phyloP scores from a whole-genome alignment of 139 green algal genomes.

The Diplosphaera chodatii region DNA sequence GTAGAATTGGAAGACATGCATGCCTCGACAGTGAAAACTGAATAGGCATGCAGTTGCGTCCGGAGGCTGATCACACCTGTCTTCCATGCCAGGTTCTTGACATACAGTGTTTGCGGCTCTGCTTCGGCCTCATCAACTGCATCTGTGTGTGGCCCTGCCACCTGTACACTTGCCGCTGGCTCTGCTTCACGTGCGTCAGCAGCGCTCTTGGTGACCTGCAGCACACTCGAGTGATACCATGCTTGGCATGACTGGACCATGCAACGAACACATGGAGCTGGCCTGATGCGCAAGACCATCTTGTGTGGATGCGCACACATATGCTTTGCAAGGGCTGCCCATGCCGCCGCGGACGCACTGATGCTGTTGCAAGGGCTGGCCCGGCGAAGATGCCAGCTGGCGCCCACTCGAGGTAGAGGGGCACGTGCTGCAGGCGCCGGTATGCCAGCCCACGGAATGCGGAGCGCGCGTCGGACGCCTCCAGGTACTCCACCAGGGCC shows the following conservation, averaged over 20 bases:
- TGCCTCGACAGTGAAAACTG: too few relatives aligned
- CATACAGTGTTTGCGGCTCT: constrained; percentile 63
- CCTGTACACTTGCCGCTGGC: neutral
- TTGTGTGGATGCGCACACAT: too few relatives aligned
- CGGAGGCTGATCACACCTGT: neutral
- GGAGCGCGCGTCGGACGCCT: constrained; percentile 48
- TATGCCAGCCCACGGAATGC: constrained; percentile 87
- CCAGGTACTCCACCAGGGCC: constrained; percentile 83
- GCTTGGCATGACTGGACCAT: too few relatives aligned
- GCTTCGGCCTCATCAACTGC: neutral
- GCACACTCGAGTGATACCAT: too few relatives aligned
- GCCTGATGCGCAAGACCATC: too few relatives aligned
- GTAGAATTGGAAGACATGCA: too few relatives aligned
- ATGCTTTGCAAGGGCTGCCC: too few relatives aligned
- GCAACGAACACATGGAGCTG: too few relatives aligned
- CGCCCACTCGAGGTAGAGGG: constrained; percentile 97
- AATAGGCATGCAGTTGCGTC: too few relatives aligned
- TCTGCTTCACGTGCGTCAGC: too few relatives aligned
- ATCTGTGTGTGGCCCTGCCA: constrained; percentile 10
- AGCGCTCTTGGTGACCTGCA: too few relatives aligned
- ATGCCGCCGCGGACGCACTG: constrained; percentile 1
- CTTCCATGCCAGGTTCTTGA: constrained; percentile 90
- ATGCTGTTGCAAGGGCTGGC: constrained; percentile 10
- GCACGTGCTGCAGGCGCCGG: constrained; percentile 90
- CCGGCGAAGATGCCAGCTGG: constrained; percentile 73